Conservation (phyloP, 2,329 filamentous ascomycete species). For the Pestalotiopsis sp. region DNA sequence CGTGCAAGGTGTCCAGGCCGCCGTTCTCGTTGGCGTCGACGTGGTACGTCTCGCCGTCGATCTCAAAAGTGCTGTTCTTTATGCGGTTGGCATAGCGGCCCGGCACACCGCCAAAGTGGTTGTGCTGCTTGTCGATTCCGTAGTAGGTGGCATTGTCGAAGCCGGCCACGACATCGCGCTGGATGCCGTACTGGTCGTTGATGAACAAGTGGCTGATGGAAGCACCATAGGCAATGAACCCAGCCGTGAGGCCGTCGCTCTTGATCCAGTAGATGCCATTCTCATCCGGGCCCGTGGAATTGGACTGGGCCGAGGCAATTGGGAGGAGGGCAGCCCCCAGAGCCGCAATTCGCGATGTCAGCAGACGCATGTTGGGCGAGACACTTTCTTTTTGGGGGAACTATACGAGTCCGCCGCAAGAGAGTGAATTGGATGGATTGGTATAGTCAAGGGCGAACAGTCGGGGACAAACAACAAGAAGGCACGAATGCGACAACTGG, state of each 20-base stretch:
- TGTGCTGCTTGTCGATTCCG: conserved; percentile 63
- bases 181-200: conserved; percentile 67
- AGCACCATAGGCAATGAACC: conserved; percentile 76
- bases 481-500: background rate
- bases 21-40: conserved; percentile 66
- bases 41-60: conserved; percentile 65
- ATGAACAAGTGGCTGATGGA: conserved; percentile 73
- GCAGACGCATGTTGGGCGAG: conserved; percentile 29
- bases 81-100: conserved; percentile 83
- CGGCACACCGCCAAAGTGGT: conserved; percentile 73
- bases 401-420: background rate
- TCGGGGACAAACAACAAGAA: background rate
- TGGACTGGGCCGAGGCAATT: conserved; percentile 28
- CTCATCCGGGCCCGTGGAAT: conserved; percentile 47
- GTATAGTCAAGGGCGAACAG: background rate
- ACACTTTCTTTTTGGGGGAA: background rate
- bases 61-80: conserved; percentile 72
- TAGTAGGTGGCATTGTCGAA: conserved; percentile 80
- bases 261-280: conserved; percentile 74
- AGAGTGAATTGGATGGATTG: background rate
- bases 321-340: conserved; percentile 35
- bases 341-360: conserved; percentile 25
- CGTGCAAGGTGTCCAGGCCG: conserved; percentile 68
- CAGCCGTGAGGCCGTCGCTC: conserved; percentile 66
- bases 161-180: conserved; percentile 72